Conservation (phyloP, 2,329 filamentous ascomycete genomes). For the Conoideocrella luteorostrata region DNA sequence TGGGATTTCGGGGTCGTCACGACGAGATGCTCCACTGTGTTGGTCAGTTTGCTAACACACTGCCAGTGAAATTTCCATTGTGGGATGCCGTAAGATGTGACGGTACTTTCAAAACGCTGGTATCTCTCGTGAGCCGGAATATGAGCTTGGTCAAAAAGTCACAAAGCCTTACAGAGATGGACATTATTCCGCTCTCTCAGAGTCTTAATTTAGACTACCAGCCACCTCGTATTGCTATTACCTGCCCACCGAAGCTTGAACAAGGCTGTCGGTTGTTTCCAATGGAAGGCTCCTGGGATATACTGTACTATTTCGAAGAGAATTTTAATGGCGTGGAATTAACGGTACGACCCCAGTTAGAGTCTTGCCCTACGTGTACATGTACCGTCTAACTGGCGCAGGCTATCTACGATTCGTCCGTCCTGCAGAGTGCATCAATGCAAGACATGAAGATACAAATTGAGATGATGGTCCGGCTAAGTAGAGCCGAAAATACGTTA, state of each 20-base stretch:
- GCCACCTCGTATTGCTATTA: conserved; percentile 7
- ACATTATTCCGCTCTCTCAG: conserved; percentile 6
- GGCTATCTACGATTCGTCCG: conserved; percentile 9
- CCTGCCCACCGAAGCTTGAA: conserved; percentile 9
- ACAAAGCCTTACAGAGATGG: conserved; percentile 9
- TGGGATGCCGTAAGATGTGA: too few species aligned
- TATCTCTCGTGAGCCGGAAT: conserved; percentile 10
- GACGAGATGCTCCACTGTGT: conserved; percentile 10
- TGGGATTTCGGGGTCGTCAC: conserved; percentile 9
- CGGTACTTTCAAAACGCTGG: conserved; percentile 7
- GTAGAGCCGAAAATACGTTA: conserved; percentile 1
- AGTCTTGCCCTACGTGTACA: too few species aligned
- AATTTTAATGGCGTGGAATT: too few species aligned
- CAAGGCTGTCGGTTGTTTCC: conserved; percentile 9
- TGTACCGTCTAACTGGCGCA: too few species aligned
- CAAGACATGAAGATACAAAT: conserved; percentile 2
- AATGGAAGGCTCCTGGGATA: conserved; percentile 9
- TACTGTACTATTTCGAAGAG: conserved; percentile 10
- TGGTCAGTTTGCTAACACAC: conserved; percentile 12
- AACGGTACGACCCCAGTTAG: too few species aligned
- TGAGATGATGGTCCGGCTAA: neutral
- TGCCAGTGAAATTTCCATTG: conserved; percentile 10
- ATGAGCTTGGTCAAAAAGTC: conserved; percentile 12
- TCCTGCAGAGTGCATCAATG: conserved; percentile 5
- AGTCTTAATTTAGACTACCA: conserved; percentile 8